Base-by-base conservation (phyloP, 345 rosid genomes). In the Psidium friedrichsthalianum region DNA sequence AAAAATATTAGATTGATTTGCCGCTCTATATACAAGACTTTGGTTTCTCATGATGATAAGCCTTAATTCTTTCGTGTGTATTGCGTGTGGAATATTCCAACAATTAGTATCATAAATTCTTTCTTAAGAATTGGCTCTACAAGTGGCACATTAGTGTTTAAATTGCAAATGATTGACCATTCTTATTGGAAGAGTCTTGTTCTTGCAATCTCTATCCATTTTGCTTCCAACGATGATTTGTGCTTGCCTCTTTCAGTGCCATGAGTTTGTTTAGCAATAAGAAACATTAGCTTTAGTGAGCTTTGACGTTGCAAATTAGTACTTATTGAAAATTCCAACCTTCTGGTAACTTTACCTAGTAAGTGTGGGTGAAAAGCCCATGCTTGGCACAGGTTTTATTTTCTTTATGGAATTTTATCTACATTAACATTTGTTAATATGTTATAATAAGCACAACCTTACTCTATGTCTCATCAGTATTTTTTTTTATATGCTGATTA, bases 381-480 rank as follows among this genome's bases (percentile, higher is more conserved):
- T 0, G 0, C 74, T 27, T 61, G 40, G 16, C 74, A 29, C 20
- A 27, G 15, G 36, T 15, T 61, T 29, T 6, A 27, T 32, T 27
- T n/a, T 27, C 36, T 59, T 15, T 29, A 20, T 20, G 9, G 11
- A 9, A 10, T 49, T 49, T 10, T 49, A 49, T 11, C 51, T 14
- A 61, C 40, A 27, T 6, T 1, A 15, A 13, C 5, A 14, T 61
- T 4, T 61, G 0, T 29, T 1, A 7, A 29, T 61, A 61, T 0
- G 0, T 0, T 15, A 3, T 29, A 15, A 3, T 15, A 61, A 61
- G 1, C 1, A 14, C 8, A 6, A 12, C 4, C 18, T 13, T 13
- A 59, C 2, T 0, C 7, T 27, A 59, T 59, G 74, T 29, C 0
- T 15, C 0, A 1, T 61, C 21, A 3, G 0, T 14, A 7, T 14